A percentile compares a stretch with the other conserved stretches of the same genome.
Evolutionary conservation across 2,329 filamentous ascomycete species (phyloP).

Genomic region (Monilinia laxa): DNA sequence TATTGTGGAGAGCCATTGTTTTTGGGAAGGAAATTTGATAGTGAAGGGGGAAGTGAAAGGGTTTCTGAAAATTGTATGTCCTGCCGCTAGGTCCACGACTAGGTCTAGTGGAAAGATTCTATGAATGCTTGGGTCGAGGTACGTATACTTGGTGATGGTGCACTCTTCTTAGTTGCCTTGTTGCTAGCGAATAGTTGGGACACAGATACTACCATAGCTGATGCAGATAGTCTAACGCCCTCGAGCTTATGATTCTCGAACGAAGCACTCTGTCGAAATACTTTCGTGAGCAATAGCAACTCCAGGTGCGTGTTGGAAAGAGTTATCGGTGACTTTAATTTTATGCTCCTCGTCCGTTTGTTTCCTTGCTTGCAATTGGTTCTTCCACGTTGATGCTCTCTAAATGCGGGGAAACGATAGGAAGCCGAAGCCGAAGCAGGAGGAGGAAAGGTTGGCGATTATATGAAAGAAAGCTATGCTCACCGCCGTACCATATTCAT

Average conservation of each 20-base stretch:
- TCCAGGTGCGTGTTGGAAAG: background rate
- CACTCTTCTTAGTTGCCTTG: background rate
- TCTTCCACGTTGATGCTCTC: too few species aligned
- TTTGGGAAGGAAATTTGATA: too few species aligned
- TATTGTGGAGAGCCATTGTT: too few species aligned
- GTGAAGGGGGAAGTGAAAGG: too few species aligned
- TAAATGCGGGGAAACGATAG: background rate
- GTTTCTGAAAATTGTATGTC: too few species aligned
- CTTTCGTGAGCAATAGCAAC: background rate
- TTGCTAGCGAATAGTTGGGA: background rate
- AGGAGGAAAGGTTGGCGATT: too few species aligned
- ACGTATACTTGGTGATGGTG: background rate
- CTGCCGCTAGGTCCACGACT: too few species aligned
- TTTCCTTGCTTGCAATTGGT: too few species aligned
- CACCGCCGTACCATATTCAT: too few species aligned
- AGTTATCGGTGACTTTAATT: too few species aligned
- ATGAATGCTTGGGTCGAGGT: background rate
- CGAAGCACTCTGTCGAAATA: background rate
- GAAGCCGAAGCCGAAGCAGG: background rate
- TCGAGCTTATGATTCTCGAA: background rate
- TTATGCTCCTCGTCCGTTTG: too few species aligned
- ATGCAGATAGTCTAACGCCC: background rate
- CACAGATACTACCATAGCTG: background rate
- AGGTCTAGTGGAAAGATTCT: background rate
- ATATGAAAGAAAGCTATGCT: too few species aligned